Evolutionary conservation across 768 basidiomycete species (phyloP).

Genomic region (Kwoniella heveanensis): DNA sequence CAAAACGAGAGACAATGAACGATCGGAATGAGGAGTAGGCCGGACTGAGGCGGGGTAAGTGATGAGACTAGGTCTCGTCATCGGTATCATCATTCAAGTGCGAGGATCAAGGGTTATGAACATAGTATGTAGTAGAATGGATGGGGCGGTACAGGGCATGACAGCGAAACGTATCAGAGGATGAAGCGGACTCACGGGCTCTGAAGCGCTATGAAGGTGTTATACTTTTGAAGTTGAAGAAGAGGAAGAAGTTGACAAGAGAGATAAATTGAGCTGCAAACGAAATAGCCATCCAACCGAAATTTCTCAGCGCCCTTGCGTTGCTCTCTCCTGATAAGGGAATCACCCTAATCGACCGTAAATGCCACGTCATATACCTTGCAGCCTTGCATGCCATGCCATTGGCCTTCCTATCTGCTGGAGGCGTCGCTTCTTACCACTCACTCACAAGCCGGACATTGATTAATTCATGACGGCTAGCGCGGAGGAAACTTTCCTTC

Average conservation of each 20-base stretch:
- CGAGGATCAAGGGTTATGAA: neutral
- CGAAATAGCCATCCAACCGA: no score
- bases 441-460: no score
- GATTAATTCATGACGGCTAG: no score
- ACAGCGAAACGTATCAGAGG: neutral
- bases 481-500: no score
- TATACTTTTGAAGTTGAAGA: neutral
- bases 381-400: neutral
- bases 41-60: conserved; percentile 4
- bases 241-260: neutral
- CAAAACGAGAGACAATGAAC: conserved; percentile 28
- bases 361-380: neutral
- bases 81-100: conserved; percentile 47
- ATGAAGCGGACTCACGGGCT: neutral
- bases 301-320: neutral
- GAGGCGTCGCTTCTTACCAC: no score
- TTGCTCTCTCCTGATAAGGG: neutral
- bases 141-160: neutral
- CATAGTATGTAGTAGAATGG: neutral
- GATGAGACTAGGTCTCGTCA: conserved; percentile 49
- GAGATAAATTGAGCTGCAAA: no score
- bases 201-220: neutral
- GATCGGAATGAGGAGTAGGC: conserved; percentile 19
- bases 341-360: neutral
- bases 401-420: no score